These are phyloP conservation scores for Tausonia pullulans DNA, from an alignment of 1,284 basidiomycete species.

Conservation along the genomic window DNA sequence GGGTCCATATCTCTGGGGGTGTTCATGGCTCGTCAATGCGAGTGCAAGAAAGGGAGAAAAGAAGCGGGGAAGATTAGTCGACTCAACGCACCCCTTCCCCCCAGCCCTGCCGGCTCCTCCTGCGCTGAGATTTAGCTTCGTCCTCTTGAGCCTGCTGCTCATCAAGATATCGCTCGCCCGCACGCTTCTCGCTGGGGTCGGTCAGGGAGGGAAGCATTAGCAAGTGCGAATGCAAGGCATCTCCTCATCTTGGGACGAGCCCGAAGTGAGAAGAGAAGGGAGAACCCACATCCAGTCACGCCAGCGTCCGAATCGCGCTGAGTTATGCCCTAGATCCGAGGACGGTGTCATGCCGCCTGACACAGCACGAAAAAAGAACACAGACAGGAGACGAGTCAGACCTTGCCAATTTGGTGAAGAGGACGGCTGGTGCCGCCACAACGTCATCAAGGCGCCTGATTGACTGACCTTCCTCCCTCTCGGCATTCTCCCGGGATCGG, in stretches of 20 bases:
- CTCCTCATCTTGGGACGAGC: background rate
- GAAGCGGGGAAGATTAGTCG: background rate
- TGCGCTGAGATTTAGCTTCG: background rate
- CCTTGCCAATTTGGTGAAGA: too few relatives aligned
- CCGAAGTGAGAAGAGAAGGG: background rate
- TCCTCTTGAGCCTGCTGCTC: conserved; percentile 8
- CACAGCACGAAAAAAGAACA: too few relatives aligned
- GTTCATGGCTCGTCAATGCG: background rate
- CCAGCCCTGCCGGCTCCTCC: conserved; percentile 5
- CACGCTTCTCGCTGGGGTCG: conserved; percentile 4
- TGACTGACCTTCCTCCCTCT: too few relatives aligned
- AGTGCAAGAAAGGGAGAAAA: background rate
- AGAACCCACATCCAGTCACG: conserved; percentile 9
- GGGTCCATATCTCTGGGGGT: background rate
- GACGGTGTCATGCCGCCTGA: too few relatives aligned
- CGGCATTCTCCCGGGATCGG: too few relatives aligned
- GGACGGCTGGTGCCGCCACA: too few relatives aligned
- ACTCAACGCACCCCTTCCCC: conserved; percentile 2
- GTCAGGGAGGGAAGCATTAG: background rate
- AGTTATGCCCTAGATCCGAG: background rate
- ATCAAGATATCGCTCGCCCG: conserved; percentile 11
- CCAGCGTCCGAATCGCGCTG: conserved; percentile 8
- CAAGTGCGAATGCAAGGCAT: background rate
- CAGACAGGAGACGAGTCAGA: too few relatives aligned
- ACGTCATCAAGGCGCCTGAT: too few relatives aligned